These are phyloP conservation scores for Penicillium glabrum DNA, from an alignment of 2,329 filamentous ascomycete species.

Conservation along the genomic window DNA sequence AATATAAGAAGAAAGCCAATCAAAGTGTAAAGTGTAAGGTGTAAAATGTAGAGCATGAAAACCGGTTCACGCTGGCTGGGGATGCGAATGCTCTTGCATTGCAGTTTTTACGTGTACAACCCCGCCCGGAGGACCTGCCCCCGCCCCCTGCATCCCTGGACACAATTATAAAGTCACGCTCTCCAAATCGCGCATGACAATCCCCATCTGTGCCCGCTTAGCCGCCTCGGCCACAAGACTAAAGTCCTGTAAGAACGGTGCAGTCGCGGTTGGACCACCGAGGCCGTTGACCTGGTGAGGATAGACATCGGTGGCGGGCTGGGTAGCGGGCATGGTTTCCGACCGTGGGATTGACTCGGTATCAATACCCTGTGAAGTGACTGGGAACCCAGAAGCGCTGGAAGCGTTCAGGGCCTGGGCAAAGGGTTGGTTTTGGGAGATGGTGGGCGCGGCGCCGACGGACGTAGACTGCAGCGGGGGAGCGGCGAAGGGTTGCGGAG, in stretches of 20 bases:
- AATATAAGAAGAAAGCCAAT: background rate
- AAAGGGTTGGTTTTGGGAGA: constrained; percentile 15
- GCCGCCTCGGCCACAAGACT: constrained; percentile 88
- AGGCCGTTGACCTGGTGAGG: constrained; percentile 26
- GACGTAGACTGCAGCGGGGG: constrained; percentile 12
- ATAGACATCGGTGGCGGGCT: constrained; percentile 17
- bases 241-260: constrained; percentile 73
- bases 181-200: constrained; percentile 80
- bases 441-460: constrained; percentile 9
- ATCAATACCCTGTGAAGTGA: constrained; percentile 11
- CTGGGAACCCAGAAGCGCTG: constrained; percentile 5
- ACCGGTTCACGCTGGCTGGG: constrained; percentile 10
- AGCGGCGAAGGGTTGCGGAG: constrained; percentile 14
- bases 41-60: constrained; percentile 4
- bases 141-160: background rate
- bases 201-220: constrained; percentile 86
- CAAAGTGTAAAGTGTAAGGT: background rate
- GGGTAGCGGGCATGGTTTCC: constrained; percentile 9
- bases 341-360: constrained; percentile 8
- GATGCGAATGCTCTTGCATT: background rate
- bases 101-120: background rate
- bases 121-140: constrained; percentile 9
- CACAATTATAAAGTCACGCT: constrained; percentile 35
- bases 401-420: constrained; percentile 12
- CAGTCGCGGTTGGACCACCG: constrained; percentile 45